Conservation (phyloP, 202 grass and related monocot genomes). For the Musa balbisiana region DNA sequence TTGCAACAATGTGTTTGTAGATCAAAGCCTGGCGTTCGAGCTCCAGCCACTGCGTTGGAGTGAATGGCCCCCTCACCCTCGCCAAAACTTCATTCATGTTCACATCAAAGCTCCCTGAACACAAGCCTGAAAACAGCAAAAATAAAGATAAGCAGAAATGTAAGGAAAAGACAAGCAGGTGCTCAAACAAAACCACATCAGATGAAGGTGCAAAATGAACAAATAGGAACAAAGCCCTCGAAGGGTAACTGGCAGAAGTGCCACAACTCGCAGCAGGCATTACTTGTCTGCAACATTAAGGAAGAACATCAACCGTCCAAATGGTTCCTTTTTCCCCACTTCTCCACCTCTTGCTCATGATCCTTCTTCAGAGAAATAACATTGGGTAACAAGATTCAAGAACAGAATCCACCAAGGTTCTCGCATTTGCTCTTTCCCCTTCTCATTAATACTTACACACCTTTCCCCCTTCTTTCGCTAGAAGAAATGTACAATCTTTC, state of each 20-base stretch:
- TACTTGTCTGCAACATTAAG: not conserved
- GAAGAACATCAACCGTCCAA: not conserved
- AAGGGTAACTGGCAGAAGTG: not conserved
- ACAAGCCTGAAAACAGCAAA: constrained; percentile 36
- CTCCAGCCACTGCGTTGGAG: constrained; percentile 88
- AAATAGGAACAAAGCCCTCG: not conserved
- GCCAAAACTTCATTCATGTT: constrained; percentile 58
- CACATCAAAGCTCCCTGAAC: constrained; percentile 43
- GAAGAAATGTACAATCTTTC: constrained; percentile 7
- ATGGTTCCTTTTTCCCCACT: not conserved
- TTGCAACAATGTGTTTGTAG: constrained; percentile 82
- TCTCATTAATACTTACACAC: not conserved
- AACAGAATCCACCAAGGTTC: not conserved
- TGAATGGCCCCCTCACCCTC: constrained; percentile 79
- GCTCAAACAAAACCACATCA: not conserved
- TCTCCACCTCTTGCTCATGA: not conserved
- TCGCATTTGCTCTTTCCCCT: constrained; percentile 12
- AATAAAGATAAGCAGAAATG: not conserved
- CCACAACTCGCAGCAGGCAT: not conserved
- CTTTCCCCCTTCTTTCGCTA: not conserved
- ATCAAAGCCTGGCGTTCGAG: constrained; percentile 93
- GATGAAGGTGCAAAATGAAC: not conserved
- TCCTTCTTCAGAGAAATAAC: not conserved
- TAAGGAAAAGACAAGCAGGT: not conserved
- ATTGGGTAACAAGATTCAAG: not conserved